Evolutionary conservation across 1,284 basidiomycete species (phyloP).

Genomic region (Spongispora temasekensis): DNA sequence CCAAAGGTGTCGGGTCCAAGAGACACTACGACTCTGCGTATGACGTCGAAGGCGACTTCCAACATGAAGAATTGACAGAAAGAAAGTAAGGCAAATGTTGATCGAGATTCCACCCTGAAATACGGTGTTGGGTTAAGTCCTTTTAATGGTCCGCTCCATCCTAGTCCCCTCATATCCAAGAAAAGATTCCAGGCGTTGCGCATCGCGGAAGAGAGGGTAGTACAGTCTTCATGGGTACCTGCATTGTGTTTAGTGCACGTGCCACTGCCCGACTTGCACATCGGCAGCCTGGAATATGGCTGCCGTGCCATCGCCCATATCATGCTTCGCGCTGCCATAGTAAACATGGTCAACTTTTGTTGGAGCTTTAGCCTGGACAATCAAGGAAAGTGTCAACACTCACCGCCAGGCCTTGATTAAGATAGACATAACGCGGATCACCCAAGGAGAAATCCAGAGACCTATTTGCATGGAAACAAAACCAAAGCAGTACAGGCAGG

Average conservation of each 20-base stretch:
- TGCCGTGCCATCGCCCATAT: slow-evolving; percentile 20
- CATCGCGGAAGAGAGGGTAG: slow-evolving; percentile 14
- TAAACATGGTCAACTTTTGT: slow-evolving; percentile 28
- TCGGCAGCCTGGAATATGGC: slow-evolving; percentile 19
- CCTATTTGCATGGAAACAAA: slow-evolving; percentile 13
- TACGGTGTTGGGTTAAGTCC: slow-evolving; percentile 11
- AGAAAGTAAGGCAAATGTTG: slow-evolving; percentile 18
- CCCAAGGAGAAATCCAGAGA: slow-evolving; percentile 27
- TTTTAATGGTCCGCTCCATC: slow-evolving; percentile 24
- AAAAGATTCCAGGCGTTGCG: slow-evolving; percentile 34
- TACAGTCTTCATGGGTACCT: neutral
- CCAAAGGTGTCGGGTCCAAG: slow-evolving; percentile 29
- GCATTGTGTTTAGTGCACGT: neutral
- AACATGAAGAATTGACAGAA: slow-evolving; percentile 13
- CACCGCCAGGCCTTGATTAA: slow-evolving; percentile 31
- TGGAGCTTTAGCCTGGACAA: neutral
- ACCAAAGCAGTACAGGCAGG: slow-evolving; percentile 27
- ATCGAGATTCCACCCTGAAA: slow-evolving; percentile 21
- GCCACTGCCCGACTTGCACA: slow-evolving; percentile 1
- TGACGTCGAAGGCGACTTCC: slow-evolving; percentile 11
- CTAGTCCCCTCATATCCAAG: slow-evolving; percentile 28
- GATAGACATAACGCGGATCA: slow-evolving; percentile 9
- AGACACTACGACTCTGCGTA: neutral
- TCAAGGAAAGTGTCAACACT: neutral
- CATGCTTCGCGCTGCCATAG: slow-evolving; percentile 26